phyloP scores from a whole-genome alignment of 148 eudicot genomes.

The Vaccinium macrocarpon region DNA sequence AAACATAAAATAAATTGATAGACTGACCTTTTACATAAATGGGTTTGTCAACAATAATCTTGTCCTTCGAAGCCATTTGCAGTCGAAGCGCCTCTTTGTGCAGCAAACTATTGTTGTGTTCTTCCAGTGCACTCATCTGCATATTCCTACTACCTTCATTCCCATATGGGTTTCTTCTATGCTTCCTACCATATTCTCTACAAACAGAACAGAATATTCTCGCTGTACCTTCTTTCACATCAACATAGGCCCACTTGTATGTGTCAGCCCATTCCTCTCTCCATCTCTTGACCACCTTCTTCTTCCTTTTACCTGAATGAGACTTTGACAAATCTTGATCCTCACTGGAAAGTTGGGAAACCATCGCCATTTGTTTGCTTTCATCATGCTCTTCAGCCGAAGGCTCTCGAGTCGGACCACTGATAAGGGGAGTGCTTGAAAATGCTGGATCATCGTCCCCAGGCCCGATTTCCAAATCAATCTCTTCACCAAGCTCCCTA shows the following conservation, averaged over 20 bases:
- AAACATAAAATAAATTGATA: constrained; percentile 14
- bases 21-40: constrained; percentile 79
- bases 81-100: constrained; percentile 97
- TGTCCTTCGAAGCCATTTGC: constrained; percentile 95
- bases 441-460: constrained; percentile 84
- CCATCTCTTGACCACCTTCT: constrained; percentile 98
- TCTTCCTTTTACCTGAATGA: constrained; percentile 78
- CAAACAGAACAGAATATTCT: constrained; percentile 96
- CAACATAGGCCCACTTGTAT: constrained; percentile 98
- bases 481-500: constrained; percentile 87
- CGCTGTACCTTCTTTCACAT: constrained; percentile 86
- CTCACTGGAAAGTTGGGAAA: constrained; percentile 55
- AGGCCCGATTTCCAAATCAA: constrained; percentile 88
- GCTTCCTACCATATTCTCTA: constrained; percentile 95
- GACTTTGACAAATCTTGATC: constrained; percentile 71
- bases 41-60: constrained; percentile 79
- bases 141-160: constrained; percentile 99
- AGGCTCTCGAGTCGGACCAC: constrained; percentile 59
- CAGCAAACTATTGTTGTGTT: constrained; percentile 92
- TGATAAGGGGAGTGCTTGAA: constrained; percentile 53
- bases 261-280: constrained; percentile 99
- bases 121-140: constrained; percentile 99
- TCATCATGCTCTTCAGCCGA: constrained; percentile 76
- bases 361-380: constrained; percentile 64
- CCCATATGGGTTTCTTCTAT: constrained; percentile 94